phyloP scores from a whole-genome alignment of 2,329 filamentous ascomycete species.

The Sporothrix curviconia region DNA sequence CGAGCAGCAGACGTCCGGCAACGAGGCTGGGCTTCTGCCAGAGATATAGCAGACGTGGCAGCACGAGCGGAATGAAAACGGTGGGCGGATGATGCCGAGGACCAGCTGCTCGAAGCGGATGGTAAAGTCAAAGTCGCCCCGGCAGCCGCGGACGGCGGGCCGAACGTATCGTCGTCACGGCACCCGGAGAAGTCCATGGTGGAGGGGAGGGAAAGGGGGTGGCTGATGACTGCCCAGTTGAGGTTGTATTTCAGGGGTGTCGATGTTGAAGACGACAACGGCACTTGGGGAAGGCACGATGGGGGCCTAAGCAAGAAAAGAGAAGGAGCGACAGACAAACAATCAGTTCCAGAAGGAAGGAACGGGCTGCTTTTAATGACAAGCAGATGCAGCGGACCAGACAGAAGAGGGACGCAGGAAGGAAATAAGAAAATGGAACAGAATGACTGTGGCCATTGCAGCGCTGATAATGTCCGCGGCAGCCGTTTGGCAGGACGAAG shows the following conservation, averaged over 20 bases:
- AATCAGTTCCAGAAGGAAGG: too few species aligned
- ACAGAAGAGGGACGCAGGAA: background rate
- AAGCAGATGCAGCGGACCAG: background rate
- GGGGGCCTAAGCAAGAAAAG: too few species aligned
- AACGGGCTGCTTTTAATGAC: too few species aligned
- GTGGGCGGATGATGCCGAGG: slow-evolving; percentile 36
- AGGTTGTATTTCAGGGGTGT: background rate
- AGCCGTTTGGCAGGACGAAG: too few species aligned
- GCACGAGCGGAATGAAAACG: slow-evolving; percentile 32
- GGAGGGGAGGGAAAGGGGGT: background rate
- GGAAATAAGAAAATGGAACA: background rate
- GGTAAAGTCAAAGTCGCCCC: slow-evolving; percentile 45
- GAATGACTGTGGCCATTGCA: background rate
- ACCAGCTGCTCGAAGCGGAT: slow-evolving; percentile 42
- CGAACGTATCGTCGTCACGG: slow-evolving; percentile 34
- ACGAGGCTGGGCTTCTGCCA: slow-evolving; percentile 29
- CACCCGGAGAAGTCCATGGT: slow-evolving; percentile 23
- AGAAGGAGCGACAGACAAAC: too few species aligned
- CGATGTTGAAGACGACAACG: background rate
- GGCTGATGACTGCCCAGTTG: too few species aligned
- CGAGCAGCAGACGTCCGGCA: slow-evolving; percentile 29
- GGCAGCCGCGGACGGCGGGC: slow-evolving; percentile 39
- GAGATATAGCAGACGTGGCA: slow-evolving; percentile 30
- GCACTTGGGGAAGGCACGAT: slow-evolving; percentile 1
- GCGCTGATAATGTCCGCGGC: background rate